Percentiles rank a stretch among this genome's conserved stretches.
These are phyloP conservation scores for Nannizziopsis arthrosporioides DNA, from an alignment of 2,329 filamentous ascomycete species.

Conservation along the genomic window DNA sequence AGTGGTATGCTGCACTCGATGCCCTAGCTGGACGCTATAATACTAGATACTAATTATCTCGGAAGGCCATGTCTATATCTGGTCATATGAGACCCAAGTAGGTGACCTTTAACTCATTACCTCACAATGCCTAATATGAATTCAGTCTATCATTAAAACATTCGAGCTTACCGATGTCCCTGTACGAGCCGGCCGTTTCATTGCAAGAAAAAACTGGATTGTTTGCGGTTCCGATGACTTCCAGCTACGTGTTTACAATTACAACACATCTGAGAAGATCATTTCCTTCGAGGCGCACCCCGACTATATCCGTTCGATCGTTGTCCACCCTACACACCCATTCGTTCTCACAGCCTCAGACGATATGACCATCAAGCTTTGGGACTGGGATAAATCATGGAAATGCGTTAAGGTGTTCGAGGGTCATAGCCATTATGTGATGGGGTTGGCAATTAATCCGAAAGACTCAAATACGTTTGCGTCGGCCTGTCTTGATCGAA, in stretches of 20 bases:
- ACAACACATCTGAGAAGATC: slow-evolving; percentile 98
- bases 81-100: slow-evolving; percentile 89
- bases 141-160: slow-evolving; percentile 80
- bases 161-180: slow-evolving; percentile 98
- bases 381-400: slow-evolving; percentile 98
- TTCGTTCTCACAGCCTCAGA: slow-evolving; percentile 93
- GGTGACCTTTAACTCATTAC: slow-evolving; percentile 12
- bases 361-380: slow-evolving; percentile 97
- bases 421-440: slow-evolving; percentile 91
- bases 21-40: background rate
- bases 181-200: slow-evolving; percentile 88
- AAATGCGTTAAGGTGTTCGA: slow-evolving; percentile 96
- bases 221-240: slow-evolving; percentile 93
- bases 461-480: slow-evolving; percentile 92
- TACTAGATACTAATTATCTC: slow-evolving; percentile 19
- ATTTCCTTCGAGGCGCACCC: slow-evolving; percentile 94
- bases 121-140: background rate
- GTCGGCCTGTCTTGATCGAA: slow-evolving; percentile 88
- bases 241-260: slow-evolving; percentile 84
- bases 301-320: slow-evolving; percentile 95
- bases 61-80: slow-evolving; percentile 92
- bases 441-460: slow-evolving; percentile 93
- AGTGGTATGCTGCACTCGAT: slow-evolving; percentile 52
- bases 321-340: slow-evolving; percentile 86
- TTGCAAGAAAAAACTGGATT: slow-evolving; percentile 98